phyloP scores from a whole-genome alignment of 129 eudicot genomes.

The Calendula officinalis region DNA sequence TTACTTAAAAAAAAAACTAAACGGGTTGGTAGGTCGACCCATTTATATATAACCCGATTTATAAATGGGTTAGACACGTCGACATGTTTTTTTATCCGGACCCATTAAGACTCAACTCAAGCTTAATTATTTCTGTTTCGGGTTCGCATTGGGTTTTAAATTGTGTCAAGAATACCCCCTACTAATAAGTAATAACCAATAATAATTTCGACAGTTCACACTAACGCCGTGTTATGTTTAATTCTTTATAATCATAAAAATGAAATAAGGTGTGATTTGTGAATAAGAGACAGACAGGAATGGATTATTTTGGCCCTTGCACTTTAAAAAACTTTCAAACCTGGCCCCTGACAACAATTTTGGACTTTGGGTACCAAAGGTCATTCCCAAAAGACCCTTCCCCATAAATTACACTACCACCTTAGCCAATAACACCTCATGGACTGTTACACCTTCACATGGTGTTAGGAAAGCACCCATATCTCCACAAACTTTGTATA shows the following conservation, averaged over 20 bases:
- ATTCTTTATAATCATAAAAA: not conserved
- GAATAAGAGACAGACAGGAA: not conserved
- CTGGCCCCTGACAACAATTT: constrained; percentile 6
- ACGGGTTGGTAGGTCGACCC: no score
- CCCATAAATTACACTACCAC: constrained; percentile 1
- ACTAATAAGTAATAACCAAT: no score
- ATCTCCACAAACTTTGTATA: not conserved
- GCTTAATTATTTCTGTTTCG: no score
- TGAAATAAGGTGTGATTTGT: no score
- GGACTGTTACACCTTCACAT: constrained; percentile 1
- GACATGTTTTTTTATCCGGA: no score
- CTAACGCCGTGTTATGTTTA: not conserved
- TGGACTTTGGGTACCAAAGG: not conserved
- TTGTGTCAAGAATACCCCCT: no score
- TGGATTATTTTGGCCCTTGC: constrained; percentile 7
- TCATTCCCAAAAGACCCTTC: not conserved
- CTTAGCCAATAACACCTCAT: constrained; percentile 4
- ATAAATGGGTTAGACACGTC: no score
- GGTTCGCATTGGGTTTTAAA: no score
- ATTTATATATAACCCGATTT: no score
- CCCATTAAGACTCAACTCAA: no score
- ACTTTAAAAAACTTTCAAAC: constrained; percentile 2
- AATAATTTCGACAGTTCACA: no score
- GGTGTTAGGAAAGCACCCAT: not conserved
- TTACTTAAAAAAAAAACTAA: no score